Base-by-base conservation (phyloP, 257 asterid species). In the Capsicum chinense region DNA sequence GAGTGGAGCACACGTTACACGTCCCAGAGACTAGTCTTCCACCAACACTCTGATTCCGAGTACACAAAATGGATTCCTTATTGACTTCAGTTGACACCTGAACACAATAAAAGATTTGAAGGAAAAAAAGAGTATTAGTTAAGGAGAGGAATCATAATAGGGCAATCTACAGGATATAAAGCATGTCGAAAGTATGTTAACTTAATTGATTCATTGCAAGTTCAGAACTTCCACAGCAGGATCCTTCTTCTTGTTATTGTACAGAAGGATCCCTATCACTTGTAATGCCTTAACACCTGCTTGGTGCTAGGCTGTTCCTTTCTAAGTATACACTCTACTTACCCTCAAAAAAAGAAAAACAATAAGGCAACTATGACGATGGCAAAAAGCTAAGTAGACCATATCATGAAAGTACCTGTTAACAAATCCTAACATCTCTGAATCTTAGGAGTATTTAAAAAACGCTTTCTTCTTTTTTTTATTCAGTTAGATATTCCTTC, bases 1-100 rank as follows among this genome's bases (percentile, higher is more conserved):
- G 93, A 52, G 94, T 87, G 87, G 93, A 91, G 86, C 97, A 95
- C 85, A 89, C 91, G 83, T 88, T 89, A 89, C 96, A 93, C 56
- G 92, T 86, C 86, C 96, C 93, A 84, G 89, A 82, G 74, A 83
- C 88, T 78, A 81, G 89, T 78, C 81, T 88, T 48, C 57, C 68
- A 81, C 82, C 86, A 74, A 84, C 85, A 83, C 88, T 85, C 83
- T 80, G 83, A 88, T 82, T 88, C 90, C 74, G 85, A 84, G 87
- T 82, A 85, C 81, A 63, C 63, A 79, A 85, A 82, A 71, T 68
- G 81, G 83, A 81, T 74, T 82, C 87, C 84, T 90, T 83, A 50
- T 71, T 85, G 81, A 82, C 87, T 85, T 82, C 88, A 90, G 91
- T 81, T 60, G 79, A 84, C 90, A 85, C 95, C 96, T 93, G 83